phyloP scores from a whole-genome alignment of 306 rosid genomes.

The Trichosanthes truncata region DNA sequence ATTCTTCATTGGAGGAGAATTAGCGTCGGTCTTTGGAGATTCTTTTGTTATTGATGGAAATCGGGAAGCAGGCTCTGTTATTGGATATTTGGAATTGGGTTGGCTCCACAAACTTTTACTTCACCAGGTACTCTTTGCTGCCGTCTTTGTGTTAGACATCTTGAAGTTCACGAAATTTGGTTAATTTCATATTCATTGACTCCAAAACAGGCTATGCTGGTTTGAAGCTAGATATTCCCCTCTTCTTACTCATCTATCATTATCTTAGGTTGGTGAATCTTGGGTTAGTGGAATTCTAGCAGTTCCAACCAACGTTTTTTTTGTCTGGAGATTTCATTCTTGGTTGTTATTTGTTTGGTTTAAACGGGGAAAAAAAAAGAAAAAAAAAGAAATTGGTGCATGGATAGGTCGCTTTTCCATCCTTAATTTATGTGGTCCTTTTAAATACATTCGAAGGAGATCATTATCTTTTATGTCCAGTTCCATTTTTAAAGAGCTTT shows the following conservation, averaged over 20 bases:
- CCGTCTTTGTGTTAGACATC: slow-evolving; percentile 28
- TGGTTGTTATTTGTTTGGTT: slow-evolving; percentile 42
- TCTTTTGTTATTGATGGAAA: background rate
- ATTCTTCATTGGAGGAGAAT: background rate
- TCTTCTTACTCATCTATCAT: background rate
- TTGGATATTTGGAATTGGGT: background rate
- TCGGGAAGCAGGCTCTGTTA: background rate
- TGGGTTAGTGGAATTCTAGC: slow-evolving; percentile 22
- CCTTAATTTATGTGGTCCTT: background rate
- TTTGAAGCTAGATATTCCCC: background rate
- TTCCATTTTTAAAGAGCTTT: background rate
- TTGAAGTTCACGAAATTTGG: slow-evolving; percentile 36
- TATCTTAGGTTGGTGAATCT: slow-evolving; percentile 1
- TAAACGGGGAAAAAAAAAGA: background rate
- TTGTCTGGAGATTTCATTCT: slow-evolving; percentile 15
- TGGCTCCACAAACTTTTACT: background rate
- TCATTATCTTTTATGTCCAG: background rate
- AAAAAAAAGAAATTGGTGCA: background rate
- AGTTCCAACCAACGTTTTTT: slow-evolving; percentile 31
- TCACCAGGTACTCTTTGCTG: background rate
- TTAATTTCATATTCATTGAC: background rate
- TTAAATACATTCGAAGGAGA: background rate
- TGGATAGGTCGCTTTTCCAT: background rate
- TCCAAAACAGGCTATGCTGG: background rate
- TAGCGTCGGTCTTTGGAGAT: background rate